Percentiles rank a stretch among this genome's conserved stretches.
These are phyloP conservation scores for Ploettnerulaceae sp. DNA, from an alignment of 2,329 filamentous ascomycete species.

Conservation along the genomic window DNA sequence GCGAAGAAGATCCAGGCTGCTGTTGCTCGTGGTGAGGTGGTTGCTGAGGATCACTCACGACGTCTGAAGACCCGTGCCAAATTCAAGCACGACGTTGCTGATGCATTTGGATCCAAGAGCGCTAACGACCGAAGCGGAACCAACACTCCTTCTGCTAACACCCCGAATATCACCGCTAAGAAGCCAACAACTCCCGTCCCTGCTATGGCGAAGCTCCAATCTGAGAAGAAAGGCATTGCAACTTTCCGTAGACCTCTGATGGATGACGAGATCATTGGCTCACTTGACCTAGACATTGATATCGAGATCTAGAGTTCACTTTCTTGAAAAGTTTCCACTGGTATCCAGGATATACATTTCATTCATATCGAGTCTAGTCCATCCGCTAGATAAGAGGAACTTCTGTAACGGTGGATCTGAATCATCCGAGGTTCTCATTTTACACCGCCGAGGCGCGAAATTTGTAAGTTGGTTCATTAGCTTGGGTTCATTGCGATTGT, in stretches of 20 bases:
- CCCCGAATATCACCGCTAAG: conserved; percentile 42
- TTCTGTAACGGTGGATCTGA: too few relatives aligned
- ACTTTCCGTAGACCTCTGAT: conserved; percentile 74
- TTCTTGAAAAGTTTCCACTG: background rate
- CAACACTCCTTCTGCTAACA: conserved; percentile 43
- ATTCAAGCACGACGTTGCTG: conserved; percentile 61
- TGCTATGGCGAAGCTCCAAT: conserved; percentile 42
- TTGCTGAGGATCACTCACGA: conserved; percentile 54
- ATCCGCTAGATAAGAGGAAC: too few relatives aligned
- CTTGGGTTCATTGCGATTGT: too few relatives aligned
- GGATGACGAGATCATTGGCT: conserved; percentile 89
- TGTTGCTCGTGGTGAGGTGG: conserved; percentile 57
- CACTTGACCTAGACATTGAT: conserved; percentile 86
- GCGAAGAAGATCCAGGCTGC: conserved; percentile 56
- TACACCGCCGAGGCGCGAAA: too few relatives aligned
- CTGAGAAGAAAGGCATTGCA: conserved; percentile 49
- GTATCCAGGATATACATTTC: background rate
- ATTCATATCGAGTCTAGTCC: background rate
- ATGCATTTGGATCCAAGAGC: conserved; percentile 39
- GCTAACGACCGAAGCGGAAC: conserved; percentile 46
- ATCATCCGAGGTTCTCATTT: too few relatives aligned
- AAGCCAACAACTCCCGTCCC: conserved; percentile 43
- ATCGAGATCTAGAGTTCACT: conserved; percentile 50
- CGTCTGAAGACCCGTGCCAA: conserved; percentile 63
- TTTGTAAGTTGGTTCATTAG: too few relatives aligned